Conservation (phyloP, 1,284 basidiomycete genomes). For the Ganoderma lingzhi region DNA sequence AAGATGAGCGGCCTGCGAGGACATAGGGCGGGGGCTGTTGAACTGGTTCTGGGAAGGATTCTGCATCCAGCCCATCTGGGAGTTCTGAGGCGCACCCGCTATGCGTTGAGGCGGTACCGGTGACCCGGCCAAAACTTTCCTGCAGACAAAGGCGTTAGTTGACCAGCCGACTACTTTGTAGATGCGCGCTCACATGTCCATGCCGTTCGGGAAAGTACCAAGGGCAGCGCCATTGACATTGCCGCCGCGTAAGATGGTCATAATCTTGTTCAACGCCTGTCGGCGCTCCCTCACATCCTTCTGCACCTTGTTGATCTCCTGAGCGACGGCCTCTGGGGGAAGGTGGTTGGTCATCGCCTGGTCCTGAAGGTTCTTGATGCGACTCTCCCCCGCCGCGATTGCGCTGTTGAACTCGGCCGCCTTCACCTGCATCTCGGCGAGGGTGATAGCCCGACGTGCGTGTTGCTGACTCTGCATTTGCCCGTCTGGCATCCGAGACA, state of each 20-base stretch:
- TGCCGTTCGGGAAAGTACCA: constrained; percentile 8
- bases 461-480: constrained; percentile 20
- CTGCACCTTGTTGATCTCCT: constrained; percentile 24
- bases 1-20: constrained; percentile 7
- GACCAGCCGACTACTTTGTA: background rate
- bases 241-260: constrained; percentile 6
- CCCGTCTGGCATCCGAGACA: constrained; percentile 25
- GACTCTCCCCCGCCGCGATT: constrained; percentile 19
- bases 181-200: constrained; percentile 22
- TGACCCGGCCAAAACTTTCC: constrained; percentile 23
- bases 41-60: constrained; percentile 22
- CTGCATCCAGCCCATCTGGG: constrained; percentile 30
- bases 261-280: constrained; percentile 7
- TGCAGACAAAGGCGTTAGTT: constrained; percentile 3
- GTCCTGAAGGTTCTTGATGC: constrained; percentile 17
- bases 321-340: constrained; percentile 7
- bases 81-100: constrained; percentile 16
- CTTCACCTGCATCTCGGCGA: constrained; percentile 23
- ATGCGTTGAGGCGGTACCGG: constrained; percentile 26
- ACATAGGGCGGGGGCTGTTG: constrained; percentile 25
- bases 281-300: constrained; percentile 22
- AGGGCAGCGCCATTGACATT: constrained; percentile 1
- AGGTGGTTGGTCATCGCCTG: constrained; percentile 17
- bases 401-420: constrained; percentile 12
- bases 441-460: constrained; percentile 2